Evolutionary conservation across 768 basidiomycete species (phyloP).

Genomic region (Hygrocybe coccinea): DNA sequence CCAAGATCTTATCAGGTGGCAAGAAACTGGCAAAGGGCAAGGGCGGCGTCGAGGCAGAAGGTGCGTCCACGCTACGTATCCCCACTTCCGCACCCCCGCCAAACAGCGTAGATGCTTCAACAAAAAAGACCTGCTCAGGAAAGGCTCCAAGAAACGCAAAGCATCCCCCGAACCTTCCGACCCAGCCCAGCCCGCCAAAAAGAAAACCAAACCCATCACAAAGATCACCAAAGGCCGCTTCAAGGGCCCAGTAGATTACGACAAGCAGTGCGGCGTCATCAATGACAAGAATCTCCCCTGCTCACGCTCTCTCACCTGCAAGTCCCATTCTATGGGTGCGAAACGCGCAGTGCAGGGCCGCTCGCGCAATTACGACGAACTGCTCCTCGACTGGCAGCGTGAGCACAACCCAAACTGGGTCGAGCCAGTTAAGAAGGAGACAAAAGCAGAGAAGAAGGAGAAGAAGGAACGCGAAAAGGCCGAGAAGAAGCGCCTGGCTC

Average conservation of each 20-base stretch:
- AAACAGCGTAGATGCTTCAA: not conserved
- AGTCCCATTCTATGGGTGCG: constrained; percentile 95
- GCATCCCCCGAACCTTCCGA: constrained; percentile 69
- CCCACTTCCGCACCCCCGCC: not conserved
- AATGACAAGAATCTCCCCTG: constrained; percentile 93
- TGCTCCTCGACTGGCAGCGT: constrained; percentile 89
- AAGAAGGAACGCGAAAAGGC: constrained; percentile 75
- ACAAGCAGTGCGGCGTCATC: constrained; percentile 94
- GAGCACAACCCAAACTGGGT: constrained; percentile 84
- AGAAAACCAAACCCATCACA: constrained; percentile 64
- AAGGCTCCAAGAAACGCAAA: constrained; percentile 72
- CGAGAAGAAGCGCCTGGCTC: constrained; percentile 72
- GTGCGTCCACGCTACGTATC: constrained; percentile 21
- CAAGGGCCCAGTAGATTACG: constrained; percentile 85
- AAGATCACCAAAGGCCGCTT: constrained; percentile 74
- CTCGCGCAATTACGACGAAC: constrained; percentile 75
- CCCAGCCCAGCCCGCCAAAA: constrained; percentile 61
- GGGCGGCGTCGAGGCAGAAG: constrained; percentile 39
- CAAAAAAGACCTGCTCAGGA: constrained; percentile 38
- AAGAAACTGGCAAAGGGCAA: constrained; percentile 58
- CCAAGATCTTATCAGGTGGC: constrained; percentile 47
- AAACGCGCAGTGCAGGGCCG: constrained; percentile 90
- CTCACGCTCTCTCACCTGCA: constrained; percentile 93
- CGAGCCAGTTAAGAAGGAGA: constrained; percentile 81
- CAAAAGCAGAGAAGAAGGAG: constrained; percentile 84